Evolutionary conservation across 768 basidiomycete genomes (phyloP).

Genomic region (Leccinum sublutescens): DNA sequence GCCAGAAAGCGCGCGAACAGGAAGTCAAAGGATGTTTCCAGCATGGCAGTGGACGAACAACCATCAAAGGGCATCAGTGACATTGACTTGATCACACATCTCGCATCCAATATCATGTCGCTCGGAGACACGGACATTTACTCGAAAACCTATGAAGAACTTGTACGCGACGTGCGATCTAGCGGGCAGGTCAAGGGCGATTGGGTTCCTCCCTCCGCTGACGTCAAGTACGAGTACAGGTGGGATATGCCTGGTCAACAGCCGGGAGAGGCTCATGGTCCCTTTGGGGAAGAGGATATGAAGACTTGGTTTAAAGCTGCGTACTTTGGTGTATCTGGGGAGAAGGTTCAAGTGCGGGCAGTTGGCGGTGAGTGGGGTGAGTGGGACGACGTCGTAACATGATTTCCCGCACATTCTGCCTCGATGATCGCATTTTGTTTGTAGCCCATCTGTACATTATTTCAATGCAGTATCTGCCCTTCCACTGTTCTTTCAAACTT

Average conservation of each 20-base stretch:
- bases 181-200: slow-evolving; percentile 64
- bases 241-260: slow-evolving; percentile 62
- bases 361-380: slow-evolving; percentile 70
- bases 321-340: slow-evolving; percentile 78
- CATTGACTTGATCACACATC: slow-evolving; percentile 79
- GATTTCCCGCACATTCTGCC: slow-evolving; percentile 12
- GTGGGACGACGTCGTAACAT: slow-evolving; percentile 66
- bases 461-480: neutral
- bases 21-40: slow-evolving; percentile 33
- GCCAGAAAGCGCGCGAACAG: slow-evolving; percentile 32
- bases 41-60: slow-evolving; percentile 52
- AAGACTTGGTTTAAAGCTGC: slow-evolving; percentile 73
- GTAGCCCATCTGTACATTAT: slow-evolving; percentile 17
- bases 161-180: slow-evolving; percentile 71
- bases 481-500: neutral
- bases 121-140: slow-evolving; percentile 86
- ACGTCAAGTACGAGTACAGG: slow-evolving; percentile 76
- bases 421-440: neutral
- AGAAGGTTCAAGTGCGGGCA: slow-evolving; percentile 71
- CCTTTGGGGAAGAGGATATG: slow-evolving; percentile 80
- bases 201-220: slow-evolving; percentile 78
- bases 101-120: slow-evolving; percentile 86
- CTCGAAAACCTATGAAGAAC: slow-evolving; percentile 80
- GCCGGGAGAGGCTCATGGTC: slow-evolving; percentile 66
- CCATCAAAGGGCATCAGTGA: slow-evolving; percentile 41